A percentile compares a stretch with the other conserved stretches of the same genome.
Evolutionary conservation across 345 rosid genomes (phyloP).

Genomic region (Murraya paniculata): DNA sequence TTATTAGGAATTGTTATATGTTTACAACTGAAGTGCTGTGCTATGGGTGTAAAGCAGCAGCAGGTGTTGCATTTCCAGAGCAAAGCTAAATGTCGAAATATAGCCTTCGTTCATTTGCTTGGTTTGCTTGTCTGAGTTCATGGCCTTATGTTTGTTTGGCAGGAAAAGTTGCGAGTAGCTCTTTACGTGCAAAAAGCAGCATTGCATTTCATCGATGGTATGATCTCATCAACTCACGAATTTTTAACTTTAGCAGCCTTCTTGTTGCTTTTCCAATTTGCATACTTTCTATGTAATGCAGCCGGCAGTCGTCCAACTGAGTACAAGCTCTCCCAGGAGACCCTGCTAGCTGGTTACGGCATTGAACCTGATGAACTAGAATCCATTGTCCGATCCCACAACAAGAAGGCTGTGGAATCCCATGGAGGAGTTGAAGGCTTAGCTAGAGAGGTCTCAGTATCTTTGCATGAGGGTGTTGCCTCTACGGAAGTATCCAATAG

Average conservation of each 20-base stretch:
- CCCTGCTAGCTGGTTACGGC: slow-evolving; percentile 36
- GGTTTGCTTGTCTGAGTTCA: not conserved
- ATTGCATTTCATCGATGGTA: slow-evolving; percentile 50
- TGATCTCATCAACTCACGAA: not conserved
- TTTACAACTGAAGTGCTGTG: not conserved
- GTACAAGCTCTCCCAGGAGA: slow-evolving; percentile 32
- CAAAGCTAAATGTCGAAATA: not conserved
- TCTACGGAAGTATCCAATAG: slow-evolving; percentile 47
- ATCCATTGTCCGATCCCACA: slow-evolving; percentile 33
- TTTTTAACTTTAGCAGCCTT: not conserved
- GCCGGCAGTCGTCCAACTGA: slow-evolving; percentile 35
- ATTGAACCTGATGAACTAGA: slow-evolving; percentile 42
- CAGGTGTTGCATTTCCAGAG: not conserved
- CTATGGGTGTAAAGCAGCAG: not conserved
- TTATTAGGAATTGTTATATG: too few species aligned
- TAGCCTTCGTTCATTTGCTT: not conserved
- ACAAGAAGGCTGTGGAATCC: slow-evolving; percentile 23
- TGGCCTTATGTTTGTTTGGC: slow-evolving; percentile 14
- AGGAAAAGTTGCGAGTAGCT: slow-evolving; percentile 56
- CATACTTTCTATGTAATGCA: slow-evolving; percentile 16
- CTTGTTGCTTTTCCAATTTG: slow-evolving; percentile 1
- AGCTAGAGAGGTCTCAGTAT: slow-evolving; percentile 31
- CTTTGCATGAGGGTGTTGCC: slow-evolving; percentile 43
- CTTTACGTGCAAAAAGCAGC: slow-evolving; percentile 56
- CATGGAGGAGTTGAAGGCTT: slow-evolving; percentile 45